Conservation (phyloP, 2,329 filamentous ascomycete species). For the Epichloe festucae region DNA sequence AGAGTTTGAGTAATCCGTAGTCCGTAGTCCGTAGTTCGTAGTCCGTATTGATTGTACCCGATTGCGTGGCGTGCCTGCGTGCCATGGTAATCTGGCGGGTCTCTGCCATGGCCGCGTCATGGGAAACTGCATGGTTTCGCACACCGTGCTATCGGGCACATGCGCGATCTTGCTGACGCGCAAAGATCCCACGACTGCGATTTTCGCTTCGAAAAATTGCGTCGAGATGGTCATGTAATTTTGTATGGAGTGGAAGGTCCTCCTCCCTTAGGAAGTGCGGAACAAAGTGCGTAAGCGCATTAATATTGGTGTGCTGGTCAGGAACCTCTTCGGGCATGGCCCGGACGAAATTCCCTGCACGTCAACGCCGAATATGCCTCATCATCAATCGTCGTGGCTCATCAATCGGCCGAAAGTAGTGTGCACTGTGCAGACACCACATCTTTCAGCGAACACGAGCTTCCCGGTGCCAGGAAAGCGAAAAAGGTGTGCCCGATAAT, state of each 20-base stretch:
- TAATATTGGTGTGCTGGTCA: neutral
- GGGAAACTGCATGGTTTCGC: neutral
- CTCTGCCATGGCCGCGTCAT: neutral
- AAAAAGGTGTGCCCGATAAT: no score
- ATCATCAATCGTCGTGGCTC: constrained; percentile 5
- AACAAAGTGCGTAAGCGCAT: neutral
- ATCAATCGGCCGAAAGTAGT: constrained; percentile 4
- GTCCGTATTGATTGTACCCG: no score
- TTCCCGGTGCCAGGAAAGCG: neutral
- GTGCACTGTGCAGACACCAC: constrained; percentile 19
- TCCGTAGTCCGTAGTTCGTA: no score
- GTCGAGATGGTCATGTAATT: no score
- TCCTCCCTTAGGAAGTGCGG: neutral
- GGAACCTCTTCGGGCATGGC: neutral
- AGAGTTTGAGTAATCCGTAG: no score
- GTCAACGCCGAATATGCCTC: neutral
- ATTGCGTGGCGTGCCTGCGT: no score
- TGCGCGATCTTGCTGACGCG: no score
- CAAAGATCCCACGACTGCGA: no score
- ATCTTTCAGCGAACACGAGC: constrained; percentile 14
- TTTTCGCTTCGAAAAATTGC: no score
- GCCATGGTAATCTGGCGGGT: neutral
- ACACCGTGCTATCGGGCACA: neutral
- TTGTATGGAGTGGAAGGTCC: neutral
- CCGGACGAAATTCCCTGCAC: neutral